Base-by-base conservation (phyloP, 2,329 filamentous ascomycete genomes). In the Exophiala lecanii-corni region DNA sequence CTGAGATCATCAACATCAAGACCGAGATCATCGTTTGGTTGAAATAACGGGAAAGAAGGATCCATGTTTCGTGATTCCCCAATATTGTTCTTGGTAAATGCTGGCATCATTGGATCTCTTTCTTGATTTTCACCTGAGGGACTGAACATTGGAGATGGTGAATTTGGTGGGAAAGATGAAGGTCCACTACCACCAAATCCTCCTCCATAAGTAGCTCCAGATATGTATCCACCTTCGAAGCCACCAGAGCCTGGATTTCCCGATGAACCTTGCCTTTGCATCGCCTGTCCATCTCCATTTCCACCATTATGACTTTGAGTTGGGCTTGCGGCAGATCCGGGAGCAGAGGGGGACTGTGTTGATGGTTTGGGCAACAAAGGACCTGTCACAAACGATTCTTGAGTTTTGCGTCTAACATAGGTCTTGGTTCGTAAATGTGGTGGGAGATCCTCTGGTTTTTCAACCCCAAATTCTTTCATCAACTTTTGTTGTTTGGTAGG, bases 401-500 rank as follows among this genome's bases (percentile, higher is more conserved):
- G 73, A n/a, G 79, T 69, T 3, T 81, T 80, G 62, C 89, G 89
- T 18, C 86, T 80, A 50, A 86, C 85, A 50, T 84, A 81, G 0
- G 82, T 81, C 61, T 94, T 94, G 3, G 86, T 80, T 51, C 86
- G 82, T 49, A 89, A 77, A 54, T 86, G 81, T 49, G 89, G 82
- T 0, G 92, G 92, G 3, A 98, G 74, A 54, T 96, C 86, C 41
- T 97, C 91, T 0, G 88, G 87, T 54, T 94, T 88, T 3, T 89
- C 83, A 9, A 97, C 87, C 2, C 89, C 89, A 49, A 92, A 80
- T 57, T 92, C 84, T 2, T 81, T 81, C 72, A 98, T 84, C 58
- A 97, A 78, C 69, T 96, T 97, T 64, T 97, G 91, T 53, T 96
- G 79, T 67, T 98, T 98, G 0, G 92, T 98, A 6, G 92, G 92